A percentile compares a stretch with the other conserved stretches of the same genome.
Conservation (phyloP, 2,329 filamentous ascomycete species). For the Dactylellina haptotyla region DNA sequence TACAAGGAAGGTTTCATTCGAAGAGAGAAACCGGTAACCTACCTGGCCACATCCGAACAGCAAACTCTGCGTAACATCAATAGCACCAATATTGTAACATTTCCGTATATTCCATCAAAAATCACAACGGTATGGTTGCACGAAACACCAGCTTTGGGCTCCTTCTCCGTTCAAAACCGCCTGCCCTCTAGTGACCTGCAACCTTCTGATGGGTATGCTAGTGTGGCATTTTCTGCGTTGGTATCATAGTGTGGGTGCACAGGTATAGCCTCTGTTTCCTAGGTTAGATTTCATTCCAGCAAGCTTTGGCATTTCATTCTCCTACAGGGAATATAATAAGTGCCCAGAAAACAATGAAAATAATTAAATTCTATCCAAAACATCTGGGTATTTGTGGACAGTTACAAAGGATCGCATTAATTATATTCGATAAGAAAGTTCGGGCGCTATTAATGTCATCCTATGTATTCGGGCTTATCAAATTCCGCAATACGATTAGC, state of each 20-base stretch:
- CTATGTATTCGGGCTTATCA: no score
- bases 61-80: not conserved
- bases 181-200: not conserved
- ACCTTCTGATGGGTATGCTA: slow-evolving; percentile 2
- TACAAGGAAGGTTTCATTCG: slow-evolving; percentile 27
- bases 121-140: slow-evolving; percentile 9
- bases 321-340: not conserved
- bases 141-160: not conserved
- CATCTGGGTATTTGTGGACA: no score
- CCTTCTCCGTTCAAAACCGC: not conserved
- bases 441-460: no score
- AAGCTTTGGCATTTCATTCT: not conserved
- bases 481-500: no score
- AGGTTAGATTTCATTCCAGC: not conserved
- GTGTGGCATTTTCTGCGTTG: slow-evolving; percentile 53
- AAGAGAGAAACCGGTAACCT: not conserved
- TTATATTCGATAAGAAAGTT: no score
- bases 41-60: not conserved
- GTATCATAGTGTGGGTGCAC: slow-evolving; percentile 25
- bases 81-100: not conserved
- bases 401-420: no score
- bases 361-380: no score
- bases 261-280: not conserved
- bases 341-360: no score
- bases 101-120: not conserved